Conservation (phyloP, 2,329 filamentous ascomycete species). For the Fusarium nelsonii region DNA sequence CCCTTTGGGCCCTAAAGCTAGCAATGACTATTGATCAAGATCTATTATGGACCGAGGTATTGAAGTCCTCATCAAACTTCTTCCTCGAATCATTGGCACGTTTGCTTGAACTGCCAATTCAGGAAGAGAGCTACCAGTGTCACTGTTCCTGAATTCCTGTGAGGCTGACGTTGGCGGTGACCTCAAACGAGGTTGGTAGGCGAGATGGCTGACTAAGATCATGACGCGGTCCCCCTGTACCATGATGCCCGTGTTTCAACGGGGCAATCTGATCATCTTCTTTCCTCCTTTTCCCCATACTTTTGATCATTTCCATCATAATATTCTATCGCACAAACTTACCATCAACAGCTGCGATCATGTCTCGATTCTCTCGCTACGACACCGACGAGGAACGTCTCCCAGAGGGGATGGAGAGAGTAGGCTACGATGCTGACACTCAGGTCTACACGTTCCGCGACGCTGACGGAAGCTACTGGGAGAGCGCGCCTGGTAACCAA, state of each 20-base stretch:
- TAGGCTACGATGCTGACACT: constrained; percentile 68
- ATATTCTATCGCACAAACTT: neutral
- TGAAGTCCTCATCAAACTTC: too few species aligned
- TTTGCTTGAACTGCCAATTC: neutral
- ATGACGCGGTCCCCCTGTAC: constrained; percentile 39
- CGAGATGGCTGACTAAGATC: constrained; percentile 33
- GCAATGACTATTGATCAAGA: too few species aligned
- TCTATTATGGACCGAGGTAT: neutral
- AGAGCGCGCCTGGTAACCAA: constrained; percentile 62
- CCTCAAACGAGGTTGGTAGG: neutral
- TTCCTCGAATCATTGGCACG: neutral
- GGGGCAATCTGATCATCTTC: constrained; percentile 9
- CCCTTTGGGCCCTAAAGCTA: neutral
- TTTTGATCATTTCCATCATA: neutral
- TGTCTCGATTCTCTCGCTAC: constrained; percentile 59
- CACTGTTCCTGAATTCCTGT: neutral
- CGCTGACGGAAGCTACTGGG: constrained; percentile 61
- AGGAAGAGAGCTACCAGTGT: too few species aligned
- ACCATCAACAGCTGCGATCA: constrained; percentile 31
- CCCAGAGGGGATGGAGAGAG: constrained; percentile 65
- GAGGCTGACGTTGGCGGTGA: neutral
- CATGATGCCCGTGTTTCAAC: constrained; percentile 27
- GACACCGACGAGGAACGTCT: constrained; percentile 65
- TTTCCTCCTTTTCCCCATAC: neutral
- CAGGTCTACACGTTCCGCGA: constrained; percentile 66